A percentile compares a stretch with the other conserved stretches of the same genome.
Conservation (phyloP, 768 basidiomycete species). For the Coprinopsis cinerea region DNA sequence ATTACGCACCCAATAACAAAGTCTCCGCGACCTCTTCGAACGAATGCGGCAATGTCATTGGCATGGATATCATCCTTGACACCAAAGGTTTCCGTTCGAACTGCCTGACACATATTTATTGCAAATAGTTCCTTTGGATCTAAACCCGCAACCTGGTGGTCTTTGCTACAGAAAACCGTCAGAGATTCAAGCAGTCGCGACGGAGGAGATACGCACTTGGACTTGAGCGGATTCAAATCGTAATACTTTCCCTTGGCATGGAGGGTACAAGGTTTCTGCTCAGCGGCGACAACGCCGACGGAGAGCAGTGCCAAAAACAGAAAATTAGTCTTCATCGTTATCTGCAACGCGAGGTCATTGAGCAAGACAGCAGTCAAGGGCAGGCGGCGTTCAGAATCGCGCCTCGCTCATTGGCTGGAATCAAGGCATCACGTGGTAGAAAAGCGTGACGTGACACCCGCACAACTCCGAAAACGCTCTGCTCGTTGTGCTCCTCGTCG, state of each 20-base stretch:
- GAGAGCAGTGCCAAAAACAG: conserved; percentile 8
- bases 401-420: not conserved
- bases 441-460: conserved; percentile 8
- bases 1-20: conserved; percentile 66
- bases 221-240: conserved; percentile 57
- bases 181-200: conserved; percentile 7
- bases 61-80: conserved; percentile 46
- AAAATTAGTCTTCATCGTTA: conserved; percentile 4
- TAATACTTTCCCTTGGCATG: conserved; percentile 55
- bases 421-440: not conserved
- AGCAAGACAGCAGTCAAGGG: not conserved
- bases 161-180: conserved; percentile 41
- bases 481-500: conserved; percentile 4
- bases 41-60: conserved; percentile 55
- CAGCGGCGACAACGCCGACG: conserved; percentile 12
- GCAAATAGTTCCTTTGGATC: conserved; percentile 41
- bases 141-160: conserved; percentile 45
- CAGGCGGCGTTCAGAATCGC: not conserved
- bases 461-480: not conserved
- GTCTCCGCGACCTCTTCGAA: conserved; percentile 56
- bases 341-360: not conserved
- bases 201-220: conserved; percentile 36
- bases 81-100: conserved; percentile 54
- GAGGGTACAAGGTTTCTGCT: conserved; percentile 60
- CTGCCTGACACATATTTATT: conserved; percentile 61